A percentile compares a stretch with the other conserved stretches of the same genome.
phyloP scores from a whole-genome alignment of 306 rosid genomes.

The Quercus glauca region DNA sequence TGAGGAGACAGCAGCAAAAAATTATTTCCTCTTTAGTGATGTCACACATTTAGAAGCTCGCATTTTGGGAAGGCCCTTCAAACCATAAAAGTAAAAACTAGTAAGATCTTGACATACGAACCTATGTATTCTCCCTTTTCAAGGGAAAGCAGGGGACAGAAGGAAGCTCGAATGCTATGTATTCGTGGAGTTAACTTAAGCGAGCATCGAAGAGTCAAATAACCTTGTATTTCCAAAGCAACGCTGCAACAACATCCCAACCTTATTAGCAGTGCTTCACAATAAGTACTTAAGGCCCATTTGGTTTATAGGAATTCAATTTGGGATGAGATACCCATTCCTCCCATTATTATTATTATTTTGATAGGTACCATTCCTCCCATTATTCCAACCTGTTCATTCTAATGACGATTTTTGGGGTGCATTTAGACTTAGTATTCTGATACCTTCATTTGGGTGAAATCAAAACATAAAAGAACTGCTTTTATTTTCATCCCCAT shows the following conservation, averaged over 20 bases:
- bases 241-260: slow-evolving; percentile 52
- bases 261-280: slow-evolving; percentile 15
- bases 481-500: neutral
- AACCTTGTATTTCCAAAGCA: slow-evolving; percentile 85
- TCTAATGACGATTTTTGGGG: neutral
- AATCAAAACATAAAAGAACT: neutral
- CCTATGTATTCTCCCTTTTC: slow-evolving; percentile 98
- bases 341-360: neutral
- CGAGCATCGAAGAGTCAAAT: slow-evolving; percentile 95
- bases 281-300: neutral
- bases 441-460: neutral
- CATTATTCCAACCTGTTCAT: neutral
- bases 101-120: slow-evolving; percentile 22
- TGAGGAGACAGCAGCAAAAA: too few relatives aligned
- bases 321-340: neutral
- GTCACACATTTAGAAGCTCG: slow-evolving; percentile 2
- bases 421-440: neutral
- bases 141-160: slow-evolving; percentile 92
- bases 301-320: neutral
- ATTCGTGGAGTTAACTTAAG: slow-evolving; percentile 80
- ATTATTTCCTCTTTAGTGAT: neutral
- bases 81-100: neutral
- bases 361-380: neutral
- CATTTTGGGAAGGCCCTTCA: slow-evolving; percentile 7
- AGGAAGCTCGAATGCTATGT: slow-evolving; percentile 87